Evolutionary conservation across 176 grass and related monocot genomes (phyloP).

Genomic region (Phoenix dactylifera): DNA sequence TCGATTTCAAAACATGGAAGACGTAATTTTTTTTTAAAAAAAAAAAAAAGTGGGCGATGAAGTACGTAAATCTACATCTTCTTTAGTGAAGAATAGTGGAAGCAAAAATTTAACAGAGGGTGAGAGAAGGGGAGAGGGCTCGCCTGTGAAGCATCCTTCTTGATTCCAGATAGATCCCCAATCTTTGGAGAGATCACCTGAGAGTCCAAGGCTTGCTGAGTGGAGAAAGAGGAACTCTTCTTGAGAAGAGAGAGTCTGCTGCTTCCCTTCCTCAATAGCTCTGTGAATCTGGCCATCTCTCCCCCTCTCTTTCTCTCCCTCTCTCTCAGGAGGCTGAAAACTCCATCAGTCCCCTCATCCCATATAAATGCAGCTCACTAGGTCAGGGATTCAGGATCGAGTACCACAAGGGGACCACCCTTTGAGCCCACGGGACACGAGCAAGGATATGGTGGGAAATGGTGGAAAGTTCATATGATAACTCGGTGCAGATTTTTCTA

Average conservation of each 20-base stretch:
- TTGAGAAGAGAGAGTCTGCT: slow-evolving; percentile 3
- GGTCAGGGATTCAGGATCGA: no score
- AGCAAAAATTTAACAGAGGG: not conserved
- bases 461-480: no score
- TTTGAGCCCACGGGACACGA: no score
- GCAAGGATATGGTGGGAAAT: no score
- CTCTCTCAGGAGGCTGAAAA: not conserved
- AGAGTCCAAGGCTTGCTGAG: slow-evolving; percentile 27
- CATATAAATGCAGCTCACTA: no score
- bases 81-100: not conserved
- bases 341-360: no score
- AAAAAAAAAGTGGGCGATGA: no score
- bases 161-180: slow-evolving; percentile 30
- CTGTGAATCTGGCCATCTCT: slow-evolving; percentile 37
- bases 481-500: no score
- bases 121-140: not conserved
- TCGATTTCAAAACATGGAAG: no score
- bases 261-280: slow-evolving; percentile 24
- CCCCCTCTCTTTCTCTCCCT: slow-evolving; percentile 15
- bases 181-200: slow-evolving; percentile 2
- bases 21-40: no score
- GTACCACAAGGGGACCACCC: no score
- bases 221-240: slow-evolving; percentile 29
- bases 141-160: slow-evolving; percentile 44
- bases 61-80: no score